These are phyloP conservation scores for Carex parvula DNA, from an alignment of 176 grass and related monocot species.

Conservation along the genomic window DNA sequence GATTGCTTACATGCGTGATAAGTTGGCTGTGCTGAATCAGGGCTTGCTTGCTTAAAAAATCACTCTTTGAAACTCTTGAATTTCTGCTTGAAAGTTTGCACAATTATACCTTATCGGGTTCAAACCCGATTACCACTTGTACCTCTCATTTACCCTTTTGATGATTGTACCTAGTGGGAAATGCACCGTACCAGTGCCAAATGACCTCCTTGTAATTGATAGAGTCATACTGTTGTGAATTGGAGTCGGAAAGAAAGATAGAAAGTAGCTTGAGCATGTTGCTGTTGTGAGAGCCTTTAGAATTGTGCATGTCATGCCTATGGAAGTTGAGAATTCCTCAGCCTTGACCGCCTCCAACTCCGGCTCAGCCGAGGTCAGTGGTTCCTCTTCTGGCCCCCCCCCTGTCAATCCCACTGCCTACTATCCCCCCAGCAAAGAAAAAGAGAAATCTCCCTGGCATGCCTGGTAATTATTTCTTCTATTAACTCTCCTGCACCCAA, in stretches of 20 bases:
- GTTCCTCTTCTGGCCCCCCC: conserved; percentile 59
- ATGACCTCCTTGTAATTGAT: too few species aligned
- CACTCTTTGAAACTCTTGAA: too few species aligned
- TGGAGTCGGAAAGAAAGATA: neutral
- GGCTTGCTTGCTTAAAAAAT: too few species aligned
- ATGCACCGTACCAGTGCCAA: too few species aligned
- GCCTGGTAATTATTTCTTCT: conserved; percentile 57
- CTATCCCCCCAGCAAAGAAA: conserved; percentile 54
- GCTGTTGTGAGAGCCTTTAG: neutral
- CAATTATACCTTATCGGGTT: too few species aligned
- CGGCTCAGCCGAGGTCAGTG: conserved; percentile 42
- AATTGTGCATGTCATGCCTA: conserved; percentile 23
- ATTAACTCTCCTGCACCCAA: conserved; percentile 5
- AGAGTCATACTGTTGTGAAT: neutral
- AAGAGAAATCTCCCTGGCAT: conserved; percentile 96
- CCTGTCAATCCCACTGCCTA: conserved; percentile 15
- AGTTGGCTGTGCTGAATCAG: too few species aligned
- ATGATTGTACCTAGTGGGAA: too few species aligned
- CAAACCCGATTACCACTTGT: too few species aligned
- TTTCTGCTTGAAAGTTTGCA: too few species aligned
- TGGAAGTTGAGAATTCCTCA: conserved; percentile 68
- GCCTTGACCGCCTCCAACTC: conserved; percentile 46
- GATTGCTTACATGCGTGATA: too few species aligned
- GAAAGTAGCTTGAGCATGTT: conserved; percentile 3
- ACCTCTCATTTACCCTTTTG: too few species aligned